These are phyloP conservation scores for Amylostereum areolatum DNA, from an alignment of 1,284 basidiomycete species.

Conservation along the genomic window DNA sequence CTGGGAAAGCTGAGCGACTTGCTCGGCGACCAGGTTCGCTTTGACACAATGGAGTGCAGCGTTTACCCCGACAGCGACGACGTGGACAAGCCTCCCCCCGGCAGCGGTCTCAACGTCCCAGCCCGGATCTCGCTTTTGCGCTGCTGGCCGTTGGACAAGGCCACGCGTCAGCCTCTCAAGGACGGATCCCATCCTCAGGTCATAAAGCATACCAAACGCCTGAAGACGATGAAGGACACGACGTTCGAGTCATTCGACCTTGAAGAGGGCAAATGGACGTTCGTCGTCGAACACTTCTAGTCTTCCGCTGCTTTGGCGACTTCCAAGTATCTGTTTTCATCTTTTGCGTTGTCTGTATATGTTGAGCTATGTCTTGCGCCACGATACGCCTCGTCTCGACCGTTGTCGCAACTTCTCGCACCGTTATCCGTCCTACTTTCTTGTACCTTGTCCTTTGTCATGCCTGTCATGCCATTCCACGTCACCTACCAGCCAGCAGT, in stretches of 20 bases:
- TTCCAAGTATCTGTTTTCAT: too few relatives aligned
- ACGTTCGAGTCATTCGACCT: slow-evolving; percentile 81
- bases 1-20: slow-evolving; percentile 77
- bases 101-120: slow-evolving; percentile 86
- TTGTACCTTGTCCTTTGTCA: too few relatives aligned
- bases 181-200: slow-evolving; percentile 72
- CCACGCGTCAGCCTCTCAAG: slow-evolving; percentile 86
- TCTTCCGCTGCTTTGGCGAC: neutral
- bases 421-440: too few relatives aligned
- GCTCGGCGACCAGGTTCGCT: slow-evolving; percentile 82
- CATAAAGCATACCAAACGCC: slow-evolving; percentile 75
- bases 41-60: slow-evolving; percentile 88
- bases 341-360: too few relatives aligned
- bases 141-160: slow-evolving; percentile 91
- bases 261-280: slow-evolving; percentile 85
- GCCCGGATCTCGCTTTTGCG: slow-evolving; percentile 77
- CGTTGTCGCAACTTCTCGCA: too few relatives aligned
- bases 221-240: slow-evolving; percentile 84
- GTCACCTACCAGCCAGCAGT: too few relatives aligned
- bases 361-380: too few relatives aligned
- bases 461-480: too few relatives aligned
- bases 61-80: slow-evolving; percentile 90
- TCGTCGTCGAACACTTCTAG: slow-evolving; percentile 89
- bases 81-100: slow-evolving; percentile 74
- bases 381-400: too few relatives aligned